Percentiles rank a stretch among this genome's conserved stretches.
Conservation (phyloP, 352 stramenopile species). For the Globisporangium radiosum region DNA sequence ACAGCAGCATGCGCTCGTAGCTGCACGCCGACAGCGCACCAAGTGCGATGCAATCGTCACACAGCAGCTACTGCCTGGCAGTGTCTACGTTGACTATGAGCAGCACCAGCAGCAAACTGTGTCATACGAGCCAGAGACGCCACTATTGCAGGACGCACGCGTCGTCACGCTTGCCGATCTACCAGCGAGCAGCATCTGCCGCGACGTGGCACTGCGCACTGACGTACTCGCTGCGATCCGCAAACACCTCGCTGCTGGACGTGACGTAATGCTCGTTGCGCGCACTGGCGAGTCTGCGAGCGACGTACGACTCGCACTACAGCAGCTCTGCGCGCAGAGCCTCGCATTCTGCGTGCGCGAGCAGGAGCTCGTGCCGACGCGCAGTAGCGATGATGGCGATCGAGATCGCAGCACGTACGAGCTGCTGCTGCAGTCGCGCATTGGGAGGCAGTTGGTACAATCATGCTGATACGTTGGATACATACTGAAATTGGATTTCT, state of each 20-base stretch:
- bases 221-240: constrained; percentile 31
- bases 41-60: no score
- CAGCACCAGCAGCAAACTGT: no score
- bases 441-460: not conserved
- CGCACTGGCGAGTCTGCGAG: not conserved
- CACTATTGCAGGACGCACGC: no score
- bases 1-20: no score
- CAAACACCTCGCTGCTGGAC: constrained; percentile 22
- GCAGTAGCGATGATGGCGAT: not conserved
- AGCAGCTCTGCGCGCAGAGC: constrained; percentile 47
- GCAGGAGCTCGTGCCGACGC: constrained; percentile 33
- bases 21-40: no score
- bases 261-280: constrained; percentile 18
- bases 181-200: constrained; percentile 8
- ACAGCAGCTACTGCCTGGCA: no score
- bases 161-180: constrained; percentile 10
- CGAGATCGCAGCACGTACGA: not conserved
- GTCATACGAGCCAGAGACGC: no score
- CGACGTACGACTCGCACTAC: constrained; percentile 29
- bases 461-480: not conserved
- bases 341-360: constrained; percentile 34
- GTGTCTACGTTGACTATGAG: no score
- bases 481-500: not conserved
- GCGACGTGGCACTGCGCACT: constrained; percentile 16
- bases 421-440: constrained; percentile 3